phyloP scores from a whole-genome alignment of 2,329 filamentous ascomycete species.

The Alternaria sp. region DNA sequence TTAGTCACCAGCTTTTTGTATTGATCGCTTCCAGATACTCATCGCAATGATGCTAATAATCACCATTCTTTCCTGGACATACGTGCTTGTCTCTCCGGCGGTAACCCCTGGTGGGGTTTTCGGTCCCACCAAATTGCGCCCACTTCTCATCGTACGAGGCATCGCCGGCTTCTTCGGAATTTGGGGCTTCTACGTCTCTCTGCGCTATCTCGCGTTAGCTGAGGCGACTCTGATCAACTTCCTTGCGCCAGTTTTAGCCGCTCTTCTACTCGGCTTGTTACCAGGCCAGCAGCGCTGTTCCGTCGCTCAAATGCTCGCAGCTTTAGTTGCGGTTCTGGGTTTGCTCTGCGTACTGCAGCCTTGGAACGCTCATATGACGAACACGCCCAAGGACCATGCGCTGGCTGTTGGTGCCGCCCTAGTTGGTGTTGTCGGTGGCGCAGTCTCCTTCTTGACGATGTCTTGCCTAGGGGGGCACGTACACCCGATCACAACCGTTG shows the following conservation, averaged over 20 bases:
- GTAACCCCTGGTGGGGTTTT: not conserved
- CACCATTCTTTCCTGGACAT: not conserved
- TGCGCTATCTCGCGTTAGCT: not conserved
- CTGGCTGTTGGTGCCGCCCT: not conserved
- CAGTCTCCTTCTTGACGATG: not conserved
- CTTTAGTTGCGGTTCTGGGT: not conserved
- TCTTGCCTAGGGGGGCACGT: not conserved
- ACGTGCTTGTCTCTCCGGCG: not conserved
- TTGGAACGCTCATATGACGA: not conserved
- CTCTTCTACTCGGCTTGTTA: constrained; percentile 1
- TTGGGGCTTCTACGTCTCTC: constrained; percentile 1
- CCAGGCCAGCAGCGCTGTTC: constrained; percentile 5
- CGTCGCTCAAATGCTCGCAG: not conserved
- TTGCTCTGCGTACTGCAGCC: constrained; percentile 1
- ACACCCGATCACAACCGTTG: constrained; percentile 1
- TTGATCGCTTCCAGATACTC: not conserved
- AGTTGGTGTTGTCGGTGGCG: not conserved
- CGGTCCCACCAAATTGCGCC: not conserved
- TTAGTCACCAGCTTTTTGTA: not conserved
- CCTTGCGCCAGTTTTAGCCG: not conserved
- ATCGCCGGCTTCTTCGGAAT: constrained; percentile 3
- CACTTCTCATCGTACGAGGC: not conserved
- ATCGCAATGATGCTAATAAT: constrained; percentile 1
- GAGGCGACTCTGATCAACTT: constrained; percentile 3
- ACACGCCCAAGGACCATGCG: not conserved